A percentile compares a stretch with the other conserved stretches of the same genome.
Conservation (phyloP, 2,329 filamentous ascomycete genomes). For the Falciphora oryzae region DNA sequence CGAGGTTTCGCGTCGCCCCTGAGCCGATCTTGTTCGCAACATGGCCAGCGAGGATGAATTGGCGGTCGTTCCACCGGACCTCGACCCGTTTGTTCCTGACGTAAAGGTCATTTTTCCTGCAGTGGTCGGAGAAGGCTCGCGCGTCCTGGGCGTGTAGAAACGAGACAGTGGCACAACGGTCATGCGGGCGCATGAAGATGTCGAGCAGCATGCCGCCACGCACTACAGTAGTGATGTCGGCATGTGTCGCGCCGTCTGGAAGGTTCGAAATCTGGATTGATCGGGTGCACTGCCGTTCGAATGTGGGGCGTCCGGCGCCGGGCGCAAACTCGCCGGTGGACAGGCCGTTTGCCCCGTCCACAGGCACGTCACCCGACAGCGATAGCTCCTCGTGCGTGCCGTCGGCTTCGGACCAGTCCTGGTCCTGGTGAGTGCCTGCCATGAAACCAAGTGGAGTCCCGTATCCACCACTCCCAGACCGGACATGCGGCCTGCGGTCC, state of each 20-base stretch:
- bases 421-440: not conserved
- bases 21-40: constrained; percentile 56
- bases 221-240: constrained; percentile 58
- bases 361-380: not conserved
- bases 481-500: not conserved
- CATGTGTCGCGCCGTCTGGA: constrained; percentile 54
- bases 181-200: constrained; percentile 53
- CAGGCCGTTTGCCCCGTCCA: constrained; percentile 9
- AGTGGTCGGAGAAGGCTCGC: constrained; percentile 58
- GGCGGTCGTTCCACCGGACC: constrained; percentile 63
- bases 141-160: constrained; percentile 62
- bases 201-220: constrained; percentile 68
- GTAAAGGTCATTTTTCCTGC: constrained; percentile 60
- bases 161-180: constrained; percentile 59
- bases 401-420: constrained; percentile 12
- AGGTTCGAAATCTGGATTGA: constrained; percentile 61
- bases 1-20: constrained; percentile 68
- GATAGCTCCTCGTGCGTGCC: constrained; percentile 7
- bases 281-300: constrained; percentile 37
- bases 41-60: constrained; percentile 60
- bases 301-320: constrained; percentile 20
- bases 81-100: constrained; percentile 61
- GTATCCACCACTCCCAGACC: not conserved
- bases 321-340: constrained; percentile 14
- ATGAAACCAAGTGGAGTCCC: not conserved